These are phyloP conservation scores for Metschnikowia colocasiae DNA, from an alignment of 805 yeast genomes.

Conservation along the genomic window DNA sequence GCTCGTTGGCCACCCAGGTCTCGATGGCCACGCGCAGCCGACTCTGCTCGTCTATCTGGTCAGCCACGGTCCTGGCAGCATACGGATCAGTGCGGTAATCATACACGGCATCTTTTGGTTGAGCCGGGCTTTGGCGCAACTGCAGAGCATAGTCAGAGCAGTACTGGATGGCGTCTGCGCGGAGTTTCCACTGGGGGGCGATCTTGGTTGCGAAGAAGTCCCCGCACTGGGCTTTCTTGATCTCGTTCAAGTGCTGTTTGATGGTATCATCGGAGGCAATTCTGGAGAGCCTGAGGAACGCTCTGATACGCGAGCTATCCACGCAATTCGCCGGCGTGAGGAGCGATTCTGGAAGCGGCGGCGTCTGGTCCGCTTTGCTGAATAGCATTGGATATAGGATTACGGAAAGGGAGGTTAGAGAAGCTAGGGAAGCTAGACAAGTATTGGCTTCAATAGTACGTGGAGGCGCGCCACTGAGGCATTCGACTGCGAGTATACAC, in stretches of 20 bases:
- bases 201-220: conserved; percentile 25
- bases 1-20: conserved; percentile 37
- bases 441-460: too few species aligned
- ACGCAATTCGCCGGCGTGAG: conserved; percentile 33
- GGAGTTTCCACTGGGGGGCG: conserved; percentile 35
- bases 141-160: conserved; percentile 28
- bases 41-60: conserved; percentile 22
- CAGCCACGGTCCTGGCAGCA: conserved; percentile 26
- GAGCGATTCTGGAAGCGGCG: conserved; percentile 10
- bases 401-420: too few species aligned
- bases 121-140: conserved; percentile 19
- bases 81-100: conserved; percentile 40
- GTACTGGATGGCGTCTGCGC: conserved; percentile 29
- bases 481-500: too few species aligned
- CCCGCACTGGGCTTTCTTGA: conserved; percentile 23
- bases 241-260: conserved; percentile 36
- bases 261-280: conserved; percentile 40
- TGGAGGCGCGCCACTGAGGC: too few species aligned
- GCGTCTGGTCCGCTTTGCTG: neutral
- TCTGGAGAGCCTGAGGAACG: conserved; percentile 38
- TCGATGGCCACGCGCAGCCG: conserved; percentile 28
- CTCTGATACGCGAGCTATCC: conserved; percentile 32
- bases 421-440: too few species aligned
- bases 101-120: conserved; percentile 12
- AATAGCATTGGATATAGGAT: too few species aligned